Conservation (phyloP, 1,284 basidiomycete genomes). For the Cutaneotrichosporon sp. region DNA sequence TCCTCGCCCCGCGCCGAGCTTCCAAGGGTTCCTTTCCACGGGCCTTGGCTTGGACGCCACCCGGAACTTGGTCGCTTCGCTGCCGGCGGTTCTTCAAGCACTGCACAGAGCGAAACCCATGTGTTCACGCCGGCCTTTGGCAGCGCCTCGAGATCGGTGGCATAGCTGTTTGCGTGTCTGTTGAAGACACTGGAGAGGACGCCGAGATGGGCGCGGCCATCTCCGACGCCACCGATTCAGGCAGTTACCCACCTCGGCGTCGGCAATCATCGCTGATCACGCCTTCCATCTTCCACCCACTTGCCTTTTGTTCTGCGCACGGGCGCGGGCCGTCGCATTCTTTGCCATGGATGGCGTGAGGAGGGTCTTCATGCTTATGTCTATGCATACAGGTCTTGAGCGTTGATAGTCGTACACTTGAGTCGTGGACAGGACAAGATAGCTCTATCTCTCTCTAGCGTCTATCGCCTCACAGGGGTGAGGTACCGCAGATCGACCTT, state of each 20-base stretch:
- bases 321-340: not conserved
- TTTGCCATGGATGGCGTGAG: not conserved
- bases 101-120: not conserved
- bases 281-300: not conserved
- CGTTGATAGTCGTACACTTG: not conserved
- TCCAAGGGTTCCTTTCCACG: too few relatives aligned
- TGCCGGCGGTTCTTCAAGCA: not conserved
- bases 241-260: too few relatives aligned
- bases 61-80: not conserved
- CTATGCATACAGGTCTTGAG: constrained; percentile 1
- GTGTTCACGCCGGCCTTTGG: not conserved
- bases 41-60: not conserved
- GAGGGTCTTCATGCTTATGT: not conserved
- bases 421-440: not conserved
- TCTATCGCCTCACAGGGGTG: not conserved
- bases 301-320: not conserved
- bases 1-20: not conserved
- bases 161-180: not conserved
- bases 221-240: not conserved
- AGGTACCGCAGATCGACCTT: constrained; percentile 21
- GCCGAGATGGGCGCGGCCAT: not conserved
- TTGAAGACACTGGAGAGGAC: not conserved
- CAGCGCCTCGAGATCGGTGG: not conserved
- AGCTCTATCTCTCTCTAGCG: not conserved
- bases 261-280: too few relatives aligned